A percentile compares a stretch with the other conserved stretches of the same genome.
Conservation (phyloP, 2,329 filamentous ascomycete species). For the Cercospora canescens region DNA sequence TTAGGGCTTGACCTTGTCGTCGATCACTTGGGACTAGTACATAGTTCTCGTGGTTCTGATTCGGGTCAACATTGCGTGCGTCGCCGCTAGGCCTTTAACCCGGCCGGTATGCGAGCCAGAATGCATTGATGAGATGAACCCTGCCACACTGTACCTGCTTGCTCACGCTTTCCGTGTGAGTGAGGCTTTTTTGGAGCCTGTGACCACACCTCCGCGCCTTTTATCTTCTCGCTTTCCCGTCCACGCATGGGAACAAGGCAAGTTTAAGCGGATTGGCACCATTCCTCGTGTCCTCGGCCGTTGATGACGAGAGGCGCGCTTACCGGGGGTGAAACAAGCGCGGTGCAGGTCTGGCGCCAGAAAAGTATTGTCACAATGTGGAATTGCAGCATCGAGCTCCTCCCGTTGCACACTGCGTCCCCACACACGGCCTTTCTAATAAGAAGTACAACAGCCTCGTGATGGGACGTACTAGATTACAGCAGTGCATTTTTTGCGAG, state of each 20-base stretch:
- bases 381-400: not conserved
- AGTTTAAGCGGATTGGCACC: not conserved
- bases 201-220: not conserved
- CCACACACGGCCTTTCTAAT: not conserved
- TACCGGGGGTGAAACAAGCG: not conserved
- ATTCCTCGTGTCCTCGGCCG: no score
- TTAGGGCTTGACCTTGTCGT: not conserved
- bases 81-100: not conserved
- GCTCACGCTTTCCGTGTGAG: not conserved
- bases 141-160: not conserved
- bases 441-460: not conserved
- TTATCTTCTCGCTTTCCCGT: not conserved
- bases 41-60: not conserved
- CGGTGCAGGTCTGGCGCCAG: not conserved
- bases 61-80: not conserved
- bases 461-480: conserved; percentile 1
- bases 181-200: no score
- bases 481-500: conserved; percentile 4
- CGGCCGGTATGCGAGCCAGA: not conserved
- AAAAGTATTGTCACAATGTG: not conserved
- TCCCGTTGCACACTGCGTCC: not conserved
- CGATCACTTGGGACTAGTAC: not conserved
- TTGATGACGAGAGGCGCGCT: not conserved
- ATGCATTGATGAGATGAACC: not conserved
- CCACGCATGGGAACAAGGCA: not conserved